Evolutionary conservation across 305 asterid species (phyloP).

Genomic region (Rubia peregrina): DNA sequence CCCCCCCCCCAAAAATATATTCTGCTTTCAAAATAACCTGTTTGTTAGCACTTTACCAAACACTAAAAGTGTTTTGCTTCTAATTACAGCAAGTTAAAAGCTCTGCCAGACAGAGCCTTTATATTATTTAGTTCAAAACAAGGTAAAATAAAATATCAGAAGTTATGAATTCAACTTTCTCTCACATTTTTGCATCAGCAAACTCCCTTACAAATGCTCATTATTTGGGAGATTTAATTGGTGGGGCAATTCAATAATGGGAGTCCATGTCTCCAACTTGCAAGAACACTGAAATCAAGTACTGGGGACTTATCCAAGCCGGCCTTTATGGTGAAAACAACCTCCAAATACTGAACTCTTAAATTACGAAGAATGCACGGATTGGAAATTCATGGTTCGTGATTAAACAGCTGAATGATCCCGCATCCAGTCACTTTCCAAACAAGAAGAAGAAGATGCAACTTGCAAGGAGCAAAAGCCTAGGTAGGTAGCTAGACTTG

Average conservation of each 20-base stretch:
- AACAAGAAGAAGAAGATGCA: background rate
- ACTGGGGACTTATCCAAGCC: background rate
- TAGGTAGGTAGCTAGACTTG: background rate
- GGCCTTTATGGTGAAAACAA: conserved; percentile 14
- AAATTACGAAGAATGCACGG: no score
- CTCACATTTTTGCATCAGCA: no score
- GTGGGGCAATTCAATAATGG: background rate
- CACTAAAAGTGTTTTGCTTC: no score
- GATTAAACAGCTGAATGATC: background rate
- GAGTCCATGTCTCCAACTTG: background rate
- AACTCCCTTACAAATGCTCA: background rate
- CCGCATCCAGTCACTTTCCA: background rate
- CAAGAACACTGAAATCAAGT: background rate
- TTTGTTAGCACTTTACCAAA: no score
- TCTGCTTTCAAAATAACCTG: no score
- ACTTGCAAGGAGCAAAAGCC: background rate
- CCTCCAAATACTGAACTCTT: background rate
- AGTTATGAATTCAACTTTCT: no score
- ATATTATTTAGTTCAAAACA: no score
- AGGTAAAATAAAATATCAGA: no score
- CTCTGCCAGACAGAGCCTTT: no score
- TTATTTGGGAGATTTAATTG: background rate
- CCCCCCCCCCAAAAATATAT: no score
- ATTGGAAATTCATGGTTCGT: conserved; percentile 8
- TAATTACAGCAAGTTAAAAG: no score